Conservation (phyloP, 2,329 filamentous ascomycete genomes). For the Fulvia fulva region DNA sequence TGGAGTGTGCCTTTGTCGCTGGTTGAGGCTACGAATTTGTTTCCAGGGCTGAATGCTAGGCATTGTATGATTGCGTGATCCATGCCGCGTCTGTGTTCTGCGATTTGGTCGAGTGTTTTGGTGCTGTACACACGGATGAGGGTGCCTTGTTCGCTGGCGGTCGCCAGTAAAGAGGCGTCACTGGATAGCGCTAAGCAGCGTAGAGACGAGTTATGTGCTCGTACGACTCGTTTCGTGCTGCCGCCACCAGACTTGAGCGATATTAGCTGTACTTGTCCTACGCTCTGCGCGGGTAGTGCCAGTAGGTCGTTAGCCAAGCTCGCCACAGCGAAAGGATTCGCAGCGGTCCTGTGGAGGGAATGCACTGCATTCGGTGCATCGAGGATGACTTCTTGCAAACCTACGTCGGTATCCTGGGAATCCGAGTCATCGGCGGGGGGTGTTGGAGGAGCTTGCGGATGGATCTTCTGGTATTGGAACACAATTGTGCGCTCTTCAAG, state of each 20-base stretch:
- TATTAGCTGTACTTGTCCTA: conserved; percentile 85
- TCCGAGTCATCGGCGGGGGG: conserved; percentile 42
- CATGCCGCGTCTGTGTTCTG: conserved; percentile 81
- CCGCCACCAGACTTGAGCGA: conserved; percentile 67
- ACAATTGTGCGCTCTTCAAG: conserved; percentile 43
- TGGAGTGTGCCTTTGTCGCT: conserved; percentile 96
- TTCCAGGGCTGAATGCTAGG: conserved; percentile 79
- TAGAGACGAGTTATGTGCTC: conserved; percentile 76
- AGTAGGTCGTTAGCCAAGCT: conserved; percentile 69
- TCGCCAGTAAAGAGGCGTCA: conserved; percentile 78
- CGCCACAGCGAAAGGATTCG: conserved; percentile 78
- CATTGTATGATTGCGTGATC: conserved; percentile 86
- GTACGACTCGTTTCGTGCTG: conserved; percentile 76
- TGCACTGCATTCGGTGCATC: conserved; percentile 28
- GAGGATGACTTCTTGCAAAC: not conserved
- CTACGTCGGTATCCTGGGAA: conserved; percentile 3
- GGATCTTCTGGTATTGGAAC: conserved; percentile 30
- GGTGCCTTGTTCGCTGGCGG: conserved; percentile 89
- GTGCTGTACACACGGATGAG: conserved; percentile 83
- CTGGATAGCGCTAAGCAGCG: conserved; percentile 74
- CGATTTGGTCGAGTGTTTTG: conserved; percentile 71
- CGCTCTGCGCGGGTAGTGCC: conserved; percentile 80
- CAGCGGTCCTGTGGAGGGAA: conserved; percentile 76
- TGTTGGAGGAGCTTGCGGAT: conserved; percentile 35
- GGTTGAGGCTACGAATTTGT: conserved; percentile 78